phyloP scores from a whole-genome alignment of 306 rosid species.

The Pyrus pyrifolia region DNA sequence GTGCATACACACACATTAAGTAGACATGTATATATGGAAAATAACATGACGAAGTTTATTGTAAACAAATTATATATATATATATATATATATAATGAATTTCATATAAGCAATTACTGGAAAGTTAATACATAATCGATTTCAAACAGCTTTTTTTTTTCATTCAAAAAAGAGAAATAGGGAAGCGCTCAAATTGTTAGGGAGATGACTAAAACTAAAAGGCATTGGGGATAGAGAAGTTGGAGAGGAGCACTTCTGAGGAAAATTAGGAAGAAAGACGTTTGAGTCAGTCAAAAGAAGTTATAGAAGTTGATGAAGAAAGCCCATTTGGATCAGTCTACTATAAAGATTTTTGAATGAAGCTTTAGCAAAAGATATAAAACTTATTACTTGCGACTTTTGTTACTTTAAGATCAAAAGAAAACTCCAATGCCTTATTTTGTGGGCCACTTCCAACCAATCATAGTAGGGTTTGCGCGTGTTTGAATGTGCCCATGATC shows the following conservation, averaged over 20 bases:
- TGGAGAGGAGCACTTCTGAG: constrained; percentile 24
- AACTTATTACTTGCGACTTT: constrained; percentile 53
- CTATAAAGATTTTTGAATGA: constrained; percentile 31
- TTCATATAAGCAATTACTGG: background rate
- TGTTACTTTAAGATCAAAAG: constrained; percentile 75
- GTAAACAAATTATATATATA: background rate
- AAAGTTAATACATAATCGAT: background rate
- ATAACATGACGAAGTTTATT: background rate
- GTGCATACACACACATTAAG: background rate
- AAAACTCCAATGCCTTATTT: constrained; percentile 38
- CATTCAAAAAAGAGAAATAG: background rate
- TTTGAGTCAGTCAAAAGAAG: constrained; percentile 79
- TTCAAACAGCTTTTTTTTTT: background rate
- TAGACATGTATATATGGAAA: background rate
- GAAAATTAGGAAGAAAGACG: constrained; percentile 46
- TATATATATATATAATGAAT: background rate
- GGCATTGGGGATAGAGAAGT: constrained; percentile 42
- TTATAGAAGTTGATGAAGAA: constrained; percentile 53
- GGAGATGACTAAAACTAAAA: constrained; percentile 4
- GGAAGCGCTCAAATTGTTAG: background rate
- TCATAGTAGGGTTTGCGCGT: constrained; percentile 8
- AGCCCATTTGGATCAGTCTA: constrained; percentile 38
- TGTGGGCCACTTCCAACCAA: constrained; percentile 41
- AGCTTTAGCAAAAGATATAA: constrained; percentile 51
- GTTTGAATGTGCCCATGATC: constrained; percentile 8